phyloP scores from a whole-genome alignment of 257 asterid species.

The Plectranthus barbatus region DNA sequence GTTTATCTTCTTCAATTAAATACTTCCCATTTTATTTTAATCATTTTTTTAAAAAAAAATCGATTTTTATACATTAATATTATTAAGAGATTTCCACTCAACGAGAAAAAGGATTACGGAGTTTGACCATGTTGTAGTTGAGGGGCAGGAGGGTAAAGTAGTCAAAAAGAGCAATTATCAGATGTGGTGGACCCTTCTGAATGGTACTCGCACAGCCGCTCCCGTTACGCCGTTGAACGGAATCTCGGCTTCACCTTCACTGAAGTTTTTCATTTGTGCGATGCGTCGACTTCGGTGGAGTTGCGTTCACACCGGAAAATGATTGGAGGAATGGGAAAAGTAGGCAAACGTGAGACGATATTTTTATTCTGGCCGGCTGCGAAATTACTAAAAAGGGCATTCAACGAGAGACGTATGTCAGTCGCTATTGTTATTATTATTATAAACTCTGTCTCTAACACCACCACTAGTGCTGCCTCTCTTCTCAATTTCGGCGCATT shows the following conservation, averaged over 20 bases:
- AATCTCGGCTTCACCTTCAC: background rate
- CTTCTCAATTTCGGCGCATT: slow-evolving; percentile 40
- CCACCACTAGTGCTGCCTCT: background rate
- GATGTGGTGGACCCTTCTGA: background rate
- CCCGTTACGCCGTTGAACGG: slow-evolving; percentile 7
- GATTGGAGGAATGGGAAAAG: background rate
- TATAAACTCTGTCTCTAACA: no score
- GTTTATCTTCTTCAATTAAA: no score
- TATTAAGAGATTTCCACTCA: no score
- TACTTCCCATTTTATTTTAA: no score
- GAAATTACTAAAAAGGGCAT: slow-evolving; percentile 32
- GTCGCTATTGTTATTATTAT: slow-evolving; percentile 1
- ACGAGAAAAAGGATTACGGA: background rate
- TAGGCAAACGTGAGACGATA: background rate
- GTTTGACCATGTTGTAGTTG: slow-evolving; percentile 8
- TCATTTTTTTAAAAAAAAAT: no score
- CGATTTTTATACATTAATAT: no score
- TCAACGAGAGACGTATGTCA: slow-evolving; percentile 14
- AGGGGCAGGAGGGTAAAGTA: background rate
- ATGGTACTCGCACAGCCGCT: slow-evolving; percentile 6
- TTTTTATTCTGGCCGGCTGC: background rate
- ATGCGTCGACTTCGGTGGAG: background rate
- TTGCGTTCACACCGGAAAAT: slow-evolving; percentile 6
- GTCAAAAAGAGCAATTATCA: background rate
- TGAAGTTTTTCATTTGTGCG: no score